Conservation (phyloP, 2,329 filamentous ascomycete genomes). For the Calonectria crousiana region DNA sequence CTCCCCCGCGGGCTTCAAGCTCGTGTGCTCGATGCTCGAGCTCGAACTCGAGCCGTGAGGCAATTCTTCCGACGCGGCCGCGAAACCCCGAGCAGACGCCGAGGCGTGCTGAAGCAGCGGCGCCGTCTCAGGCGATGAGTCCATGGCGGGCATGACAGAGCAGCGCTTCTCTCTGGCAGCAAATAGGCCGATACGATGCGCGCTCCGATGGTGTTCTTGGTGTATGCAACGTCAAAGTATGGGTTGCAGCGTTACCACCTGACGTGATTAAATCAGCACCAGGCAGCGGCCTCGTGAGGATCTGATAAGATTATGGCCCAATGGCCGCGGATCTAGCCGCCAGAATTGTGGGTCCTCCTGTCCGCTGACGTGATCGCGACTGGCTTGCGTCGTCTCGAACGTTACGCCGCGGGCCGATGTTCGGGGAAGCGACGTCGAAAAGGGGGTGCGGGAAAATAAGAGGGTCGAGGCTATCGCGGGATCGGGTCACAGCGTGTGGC, state of each 20-base stretch:
- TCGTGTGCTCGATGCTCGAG: conserved; percentile 1
- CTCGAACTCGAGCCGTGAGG: conserved; percentile 14
- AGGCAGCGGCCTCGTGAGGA: conserved; percentile 27
- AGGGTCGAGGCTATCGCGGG: neutral
- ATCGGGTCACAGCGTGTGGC: neutral
- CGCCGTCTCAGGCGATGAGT: conserved; percentile 27
- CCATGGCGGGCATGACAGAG: neutral
- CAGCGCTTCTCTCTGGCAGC: neutral
- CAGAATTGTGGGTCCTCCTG: conserved; percentile 14
- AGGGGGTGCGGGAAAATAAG: neutral
- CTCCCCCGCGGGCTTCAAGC: conserved; percentile 21
- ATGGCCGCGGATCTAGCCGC: conserved; percentile 42
- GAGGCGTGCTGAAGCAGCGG: conserved; percentile 26
- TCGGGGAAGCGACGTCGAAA: neutral
- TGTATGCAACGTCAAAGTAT: conserved; percentile 8
- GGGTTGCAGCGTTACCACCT: conserved; percentile 4
- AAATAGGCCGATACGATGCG: neutral
- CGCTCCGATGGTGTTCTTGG: neutral
- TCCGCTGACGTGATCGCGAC: conserved; percentile 14
- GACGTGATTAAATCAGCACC: conserved; percentile 12
- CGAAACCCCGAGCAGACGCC: conserved; percentile 4
- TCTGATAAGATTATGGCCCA: conserved; percentile 44
- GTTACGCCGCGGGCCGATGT: neutral
- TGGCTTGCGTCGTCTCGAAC: neutral
- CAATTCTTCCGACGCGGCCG: conserved; percentile 17